These are phyloP conservation scores for Schizophyllum amplum DNA, from an alignment of 1,284 basidiomycete species.

Conservation along the genomic window DNA sequence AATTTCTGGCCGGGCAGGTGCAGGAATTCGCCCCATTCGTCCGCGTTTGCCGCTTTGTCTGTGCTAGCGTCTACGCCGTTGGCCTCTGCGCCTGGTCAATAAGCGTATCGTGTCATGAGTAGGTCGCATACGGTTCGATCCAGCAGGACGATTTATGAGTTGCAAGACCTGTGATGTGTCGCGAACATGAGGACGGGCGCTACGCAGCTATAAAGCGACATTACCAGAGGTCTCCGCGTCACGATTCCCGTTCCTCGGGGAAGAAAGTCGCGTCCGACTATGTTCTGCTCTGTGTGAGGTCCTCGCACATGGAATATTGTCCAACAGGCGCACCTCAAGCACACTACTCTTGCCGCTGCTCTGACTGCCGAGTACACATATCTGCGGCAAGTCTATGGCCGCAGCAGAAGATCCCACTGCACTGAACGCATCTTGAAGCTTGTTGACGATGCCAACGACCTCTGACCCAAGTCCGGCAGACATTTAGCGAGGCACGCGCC, in stretches of 20 bases:
- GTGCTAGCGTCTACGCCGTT: constrained; percentile 36
- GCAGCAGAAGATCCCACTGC: constrained; percentile 68
- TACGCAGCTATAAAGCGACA: constrained; percentile 9
- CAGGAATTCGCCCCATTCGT: constrained; percentile 99
- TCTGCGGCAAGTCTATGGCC: constrained; percentile 79
- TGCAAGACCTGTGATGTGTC: constrained; percentile 92
- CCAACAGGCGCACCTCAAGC: constrained; percentile 49
- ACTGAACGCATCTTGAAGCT: constrained; percentile 78
- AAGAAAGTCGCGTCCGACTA: constrained; percentile 94
- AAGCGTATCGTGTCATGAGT: constrained; percentile 3
- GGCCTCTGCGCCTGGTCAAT: constrained; percentile 24
- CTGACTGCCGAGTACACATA: constrained; percentile 80
- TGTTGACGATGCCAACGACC: constrained; percentile 73
- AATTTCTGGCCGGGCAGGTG: constrained; percentile 96
- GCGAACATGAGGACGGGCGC: constrained; percentile 4
- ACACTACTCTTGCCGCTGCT: constrained; percentile 87
- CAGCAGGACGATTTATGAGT: constrained; percentile 79
- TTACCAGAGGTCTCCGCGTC: constrained; percentile 85
- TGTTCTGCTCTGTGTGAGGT: constrained; percentile 56
- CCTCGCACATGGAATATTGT: not conserved
- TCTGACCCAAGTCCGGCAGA: constrained; percentile 63
- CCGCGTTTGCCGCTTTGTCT: constrained; percentile 72
- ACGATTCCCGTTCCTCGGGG: constrained; percentile 98
- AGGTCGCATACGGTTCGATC: constrained; percentile 33
- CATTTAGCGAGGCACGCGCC: not conserved